Base-by-base conservation (phyloP, 2,329 filamentous ascomycete species). In the Pestalotiopsis sp. region DNA sequence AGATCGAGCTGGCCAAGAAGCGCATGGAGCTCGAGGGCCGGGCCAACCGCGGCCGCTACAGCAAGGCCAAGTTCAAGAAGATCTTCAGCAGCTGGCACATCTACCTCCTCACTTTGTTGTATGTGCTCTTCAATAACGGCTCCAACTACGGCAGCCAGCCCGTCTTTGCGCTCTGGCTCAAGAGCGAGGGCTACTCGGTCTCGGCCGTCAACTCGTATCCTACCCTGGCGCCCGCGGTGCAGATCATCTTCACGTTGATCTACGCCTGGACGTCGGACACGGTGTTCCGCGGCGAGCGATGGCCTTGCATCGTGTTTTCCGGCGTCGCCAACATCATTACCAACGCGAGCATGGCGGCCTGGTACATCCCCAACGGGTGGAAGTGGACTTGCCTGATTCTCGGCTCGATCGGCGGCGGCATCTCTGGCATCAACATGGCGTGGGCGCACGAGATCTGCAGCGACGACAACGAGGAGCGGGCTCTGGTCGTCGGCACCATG, bases 221-320 rank as follows among this genome's bases (percentile, higher is more conserved):
- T 1, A 91, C 91, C 11, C 87, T 90, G 52, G 85, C 84, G 1
- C 83, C 85, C 0, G 85, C 84, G 0, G 84, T 89, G 2, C 80
- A 82, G 1, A 83, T 92, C 0, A 75, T 91, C 13, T 85, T 85
- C 1, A 92, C 90, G 0, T 80, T 92, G 1, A 79, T 86, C 3
- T 92, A 91, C 70, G 91, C 89, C 0, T 92, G 90, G 90, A 85
- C 85, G 0, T 92, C 89, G 0, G 90, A 92, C 75, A 84, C 85
- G 0, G 67, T 91, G 0, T 85, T 90, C 59, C 80, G 81, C 20
- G 90, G 90, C 2, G 84, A 82, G 0, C 82, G 90, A 4, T 92
- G 90, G 90, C 90, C 89, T 0, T 83, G 87, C 0, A 90, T 92
- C 57, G 77, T 92, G 2, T 89, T 91, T 60, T 80, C 84, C 27